phyloP scores from a whole-genome alignment of 768 basidiomycete species.

The Suillus occidentalis region DNA sequence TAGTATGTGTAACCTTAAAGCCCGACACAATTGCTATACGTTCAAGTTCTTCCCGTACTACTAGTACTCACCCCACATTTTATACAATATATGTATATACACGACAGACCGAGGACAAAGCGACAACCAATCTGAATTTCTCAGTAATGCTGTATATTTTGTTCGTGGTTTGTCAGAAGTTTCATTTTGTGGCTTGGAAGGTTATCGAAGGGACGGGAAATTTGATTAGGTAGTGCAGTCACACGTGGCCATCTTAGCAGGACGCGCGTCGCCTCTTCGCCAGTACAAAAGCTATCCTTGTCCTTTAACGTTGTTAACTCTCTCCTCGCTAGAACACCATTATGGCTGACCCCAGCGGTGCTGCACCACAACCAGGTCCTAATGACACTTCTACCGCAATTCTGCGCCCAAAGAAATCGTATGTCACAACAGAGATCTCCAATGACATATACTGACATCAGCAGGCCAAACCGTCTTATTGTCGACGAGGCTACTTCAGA shows the following conservation, averaged over 20 bases:
- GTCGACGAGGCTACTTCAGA: constrained; percentile 93
- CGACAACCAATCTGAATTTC: neutral
- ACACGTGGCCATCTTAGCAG: constrained; percentile 14
- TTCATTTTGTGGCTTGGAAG: constrained; percentile 6
- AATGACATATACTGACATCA: constrained; percentile 21
- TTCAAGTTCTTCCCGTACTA: neutral
- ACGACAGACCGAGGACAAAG: neutral
- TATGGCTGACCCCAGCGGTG: constrained; percentile 83
- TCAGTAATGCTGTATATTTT: neutral
- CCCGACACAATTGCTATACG: neutral
- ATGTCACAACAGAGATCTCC: constrained; percentile 34
- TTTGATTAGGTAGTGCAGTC: constrained; percentile 9
- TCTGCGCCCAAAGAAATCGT: constrained; percentile 97
- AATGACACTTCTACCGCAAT: constrained; percentile 95
- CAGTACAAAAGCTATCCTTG: constrained; percentile 13
- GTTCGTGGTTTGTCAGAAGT: neutral
- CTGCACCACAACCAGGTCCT: constrained; percentile 77
- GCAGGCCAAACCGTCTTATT: constrained; percentile 93
- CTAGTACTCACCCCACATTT: neutral
- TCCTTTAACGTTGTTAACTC: constrained; percentile 8
- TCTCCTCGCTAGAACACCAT: constrained; percentile 10
- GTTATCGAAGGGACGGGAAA: constrained; percentile 11
- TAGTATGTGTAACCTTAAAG: neutral
- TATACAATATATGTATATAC: neutral
- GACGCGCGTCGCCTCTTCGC: constrained; percentile 33